Evolutionary conservation across 106 monocot species (phyloP).

Genomic region (Vanilla planifolia): DNA sequence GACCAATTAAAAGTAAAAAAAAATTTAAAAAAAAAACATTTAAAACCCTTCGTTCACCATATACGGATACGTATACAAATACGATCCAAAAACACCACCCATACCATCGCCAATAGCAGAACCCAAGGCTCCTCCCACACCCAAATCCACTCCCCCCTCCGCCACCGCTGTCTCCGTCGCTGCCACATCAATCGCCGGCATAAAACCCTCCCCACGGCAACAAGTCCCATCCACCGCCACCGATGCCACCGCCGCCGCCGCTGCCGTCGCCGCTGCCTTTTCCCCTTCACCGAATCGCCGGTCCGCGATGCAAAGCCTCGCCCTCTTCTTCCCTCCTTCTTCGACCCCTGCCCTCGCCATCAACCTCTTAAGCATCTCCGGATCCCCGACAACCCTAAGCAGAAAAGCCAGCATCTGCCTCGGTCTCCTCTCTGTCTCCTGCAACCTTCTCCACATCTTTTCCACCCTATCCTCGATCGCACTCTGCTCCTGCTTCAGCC

Average conservation of each 20-base stretch:
- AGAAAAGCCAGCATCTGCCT: slow-evolving; percentile 66
- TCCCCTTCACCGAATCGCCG: background rate
- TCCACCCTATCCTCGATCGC: slow-evolving; percentile 33
- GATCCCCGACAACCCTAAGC: slow-evolving; percentile 35
- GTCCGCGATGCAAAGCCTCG: slow-evolving; percentile 1
- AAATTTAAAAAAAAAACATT: too few species aligned
- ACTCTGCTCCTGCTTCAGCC: slow-evolving; percentile 49
- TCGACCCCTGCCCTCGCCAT: background rate
- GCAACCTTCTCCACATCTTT: slow-evolving; percentile 38
- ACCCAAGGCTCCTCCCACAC: too few species aligned
- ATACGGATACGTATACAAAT: too few species aligned
- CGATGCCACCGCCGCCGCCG: background rate
- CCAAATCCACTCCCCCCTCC: too few species aligned
- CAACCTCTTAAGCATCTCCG: slow-evolving; percentile 31
- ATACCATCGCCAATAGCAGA: too few species aligned
- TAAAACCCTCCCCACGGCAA: too few species aligned
- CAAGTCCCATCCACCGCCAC: too few species aligned
- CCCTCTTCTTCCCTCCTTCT: slow-evolving; percentile 15
- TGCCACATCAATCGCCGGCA: too few species aligned
- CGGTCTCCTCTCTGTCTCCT: slow-evolving; percentile 57
- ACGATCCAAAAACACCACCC: too few species aligned
- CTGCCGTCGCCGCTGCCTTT: background rate
- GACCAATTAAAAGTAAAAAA: too few species aligned
- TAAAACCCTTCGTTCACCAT: too few species aligned
- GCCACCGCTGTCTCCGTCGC: too few species aligned